phyloP scores from a whole-genome alignment of 2,329 filamentous ascomycete species.

The Aphanoascus verrucosus region DNA sequence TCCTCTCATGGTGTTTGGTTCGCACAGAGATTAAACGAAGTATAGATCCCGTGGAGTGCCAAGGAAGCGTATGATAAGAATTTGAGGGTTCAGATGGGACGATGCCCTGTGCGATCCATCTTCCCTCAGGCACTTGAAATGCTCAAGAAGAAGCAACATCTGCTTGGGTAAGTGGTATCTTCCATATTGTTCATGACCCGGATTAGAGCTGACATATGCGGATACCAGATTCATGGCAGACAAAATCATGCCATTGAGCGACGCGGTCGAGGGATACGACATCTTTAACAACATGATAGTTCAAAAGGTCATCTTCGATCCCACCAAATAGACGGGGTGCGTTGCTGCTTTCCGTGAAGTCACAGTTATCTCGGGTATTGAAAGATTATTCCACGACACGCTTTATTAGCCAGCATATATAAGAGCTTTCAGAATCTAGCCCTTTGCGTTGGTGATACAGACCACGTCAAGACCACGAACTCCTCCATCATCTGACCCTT shows the following conservation, averaged over 20 bases:
- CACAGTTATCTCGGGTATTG: no score
- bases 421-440: no score
- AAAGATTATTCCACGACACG: no score
- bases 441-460: no score
- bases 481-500: no score
- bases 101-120: constrained; percentile 62
- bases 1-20: background rate
- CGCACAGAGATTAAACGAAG: constrained; percentile 3
- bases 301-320: constrained; percentile 61
- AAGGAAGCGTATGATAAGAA: constrained; percentile 59
- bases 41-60: constrained; percentile 55
- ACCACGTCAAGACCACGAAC: no score
- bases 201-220: constrained; percentile 17
- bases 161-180: constrained; percentile 47
- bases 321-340: constrained; percentile 23
- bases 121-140: constrained; percentile 55
- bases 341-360: background rate
- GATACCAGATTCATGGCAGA: constrained; percentile 60
- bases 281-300: constrained; percentile 63
- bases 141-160: constrained; percentile 55
- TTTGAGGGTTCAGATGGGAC: constrained; percentile 61
- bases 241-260: constrained; percentile 58
- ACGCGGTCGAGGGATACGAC: constrained; percentile 58
- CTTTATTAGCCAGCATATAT: no score
- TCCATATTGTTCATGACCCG: background rate